Conservation (phyloP, 2,329 filamentous ascomycete genomes). For the Clonostachys rhizophaga region DNA sequence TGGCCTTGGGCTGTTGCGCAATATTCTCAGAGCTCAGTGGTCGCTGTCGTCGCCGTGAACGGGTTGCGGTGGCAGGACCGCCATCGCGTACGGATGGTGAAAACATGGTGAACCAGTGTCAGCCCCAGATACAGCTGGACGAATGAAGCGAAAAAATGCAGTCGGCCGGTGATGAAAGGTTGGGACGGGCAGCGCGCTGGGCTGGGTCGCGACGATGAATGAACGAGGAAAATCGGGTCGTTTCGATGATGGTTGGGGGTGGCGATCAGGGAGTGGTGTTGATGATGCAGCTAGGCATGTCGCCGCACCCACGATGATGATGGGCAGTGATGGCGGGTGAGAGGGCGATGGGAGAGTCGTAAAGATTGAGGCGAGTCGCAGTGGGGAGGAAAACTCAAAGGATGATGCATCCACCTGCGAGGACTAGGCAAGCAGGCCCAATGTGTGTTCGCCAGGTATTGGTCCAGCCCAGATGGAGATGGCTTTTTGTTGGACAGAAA, state of each 20-base stretch:
- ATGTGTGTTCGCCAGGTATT: slow-evolving; percentile 4
- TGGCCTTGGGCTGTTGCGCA: slow-evolving; percentile 55
- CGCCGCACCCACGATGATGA: background rate
- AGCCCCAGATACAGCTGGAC: too few species aligned
- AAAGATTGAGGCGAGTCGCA: too few species aligned
- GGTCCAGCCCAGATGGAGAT: background rate
- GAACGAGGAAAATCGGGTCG: too few species aligned
- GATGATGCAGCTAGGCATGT: slow-evolving; percentile 1
- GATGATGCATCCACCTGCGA: too few species aligned
- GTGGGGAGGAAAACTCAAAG: too few species aligned
- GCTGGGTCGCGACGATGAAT: too few species aligned
- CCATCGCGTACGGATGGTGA: slow-evolving; percentile 46
- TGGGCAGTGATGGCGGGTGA: background rate
- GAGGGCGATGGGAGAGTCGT: background rate
- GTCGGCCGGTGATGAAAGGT: too few species aligned
- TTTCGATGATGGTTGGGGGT: too few species aligned
- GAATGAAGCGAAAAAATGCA: too few species aligned
- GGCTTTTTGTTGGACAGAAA: background rate
- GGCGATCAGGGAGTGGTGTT: background rate
- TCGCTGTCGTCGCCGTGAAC: slow-evolving; percentile 58
- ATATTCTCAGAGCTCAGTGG: slow-evolving; percentile 51
- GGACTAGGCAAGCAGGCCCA: background rate
- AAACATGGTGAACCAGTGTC: slow-evolving; percentile 42
- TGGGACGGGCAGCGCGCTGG: too few species aligned
- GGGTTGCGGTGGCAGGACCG: slow-evolving; percentile 50